Conservation (phyloP, 2,329 filamentous ascomycete genomes). For the Sphaerulina vaccinii region DNA sequence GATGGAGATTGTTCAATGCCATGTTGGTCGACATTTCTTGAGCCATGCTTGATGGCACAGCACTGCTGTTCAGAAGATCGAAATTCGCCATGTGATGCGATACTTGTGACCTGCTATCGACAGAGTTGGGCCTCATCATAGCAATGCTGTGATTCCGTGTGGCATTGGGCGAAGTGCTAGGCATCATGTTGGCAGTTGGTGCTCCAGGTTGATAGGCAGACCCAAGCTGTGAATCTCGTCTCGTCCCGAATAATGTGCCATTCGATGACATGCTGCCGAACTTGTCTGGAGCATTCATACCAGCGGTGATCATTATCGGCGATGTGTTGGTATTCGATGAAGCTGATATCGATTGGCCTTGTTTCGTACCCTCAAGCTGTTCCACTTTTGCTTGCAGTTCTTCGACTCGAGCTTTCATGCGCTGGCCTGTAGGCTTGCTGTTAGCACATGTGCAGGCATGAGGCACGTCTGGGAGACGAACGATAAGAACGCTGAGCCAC, state of each 20-base stretch:
- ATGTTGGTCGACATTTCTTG: background rate
- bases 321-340: background rate
- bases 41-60: background rate
- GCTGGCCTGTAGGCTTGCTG: background rate
- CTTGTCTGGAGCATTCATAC: background rate
- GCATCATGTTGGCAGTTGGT: background rate
- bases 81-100: background rate
- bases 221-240: slow-evolving; percentile 1
- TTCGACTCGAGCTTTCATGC: slow-evolving; percentile 9
- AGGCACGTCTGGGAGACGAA: background rate
- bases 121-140: background rate
- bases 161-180: background rate
- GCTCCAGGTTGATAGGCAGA: background rate
- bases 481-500: slow-evolving; percentile 10
- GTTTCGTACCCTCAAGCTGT: slow-evolving; percentile 2
- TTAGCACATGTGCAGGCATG: background rate
- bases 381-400: slow-evolving; percentile 8
- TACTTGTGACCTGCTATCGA: background rate
- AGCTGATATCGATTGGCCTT: background rate
- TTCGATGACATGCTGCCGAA: background rate
- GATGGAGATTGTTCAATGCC: background rate
- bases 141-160: background rate
- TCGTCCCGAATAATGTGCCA: background rate
- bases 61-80: background rate
- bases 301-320: background rate